These are phyloP conservation scores for Vickermania spadyakhi DNA, from an alignment of 208 protist species.

Conservation along the genomic window DNA sequence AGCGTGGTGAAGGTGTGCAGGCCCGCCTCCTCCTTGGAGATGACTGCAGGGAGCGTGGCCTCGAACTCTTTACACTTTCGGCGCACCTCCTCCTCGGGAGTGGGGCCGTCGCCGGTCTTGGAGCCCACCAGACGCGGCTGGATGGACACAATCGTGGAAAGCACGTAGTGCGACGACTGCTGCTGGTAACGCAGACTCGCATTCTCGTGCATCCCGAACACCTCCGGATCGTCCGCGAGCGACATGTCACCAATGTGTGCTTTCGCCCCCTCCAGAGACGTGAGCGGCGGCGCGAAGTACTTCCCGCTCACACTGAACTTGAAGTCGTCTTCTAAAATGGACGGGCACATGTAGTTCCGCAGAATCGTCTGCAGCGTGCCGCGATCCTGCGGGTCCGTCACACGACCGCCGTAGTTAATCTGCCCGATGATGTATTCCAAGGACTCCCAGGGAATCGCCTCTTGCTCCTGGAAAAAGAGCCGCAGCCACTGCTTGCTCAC, in stretches of 20 bases:
- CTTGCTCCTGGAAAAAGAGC: constrained; percentile 95
- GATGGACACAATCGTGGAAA: constrained; percentile 87
- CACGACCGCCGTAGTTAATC: constrained; percentile 98
- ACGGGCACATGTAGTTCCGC: constrained; percentile 69
- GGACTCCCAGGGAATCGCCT: constrained; percentile 94
- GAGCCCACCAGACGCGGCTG: constrained; percentile 73
- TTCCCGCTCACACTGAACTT: constrained; percentile 72
- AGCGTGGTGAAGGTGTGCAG: constrained; percentile 85
- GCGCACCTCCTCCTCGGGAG: constrained; percentile 88
- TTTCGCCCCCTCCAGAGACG: constrained; percentile 48
- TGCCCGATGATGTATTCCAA: constrained; percentile 97
- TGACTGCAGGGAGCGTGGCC: constrained; percentile 43
- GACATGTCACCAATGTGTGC: constrained; percentile 87
- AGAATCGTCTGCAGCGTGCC: constrained; percentile 91
- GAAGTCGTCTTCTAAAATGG: constrained; percentile 82
- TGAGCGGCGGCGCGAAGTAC: constrained; percentile 65
- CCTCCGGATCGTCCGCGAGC: constrained; percentile 86
- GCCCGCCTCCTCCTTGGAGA: constrained; percentile 79
- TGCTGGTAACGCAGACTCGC: constrained; percentile 95
- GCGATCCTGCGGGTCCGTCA: constrained; percentile 97
- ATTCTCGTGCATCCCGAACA: constrained; percentile 98
- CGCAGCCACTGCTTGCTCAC: constrained; percentile 92
- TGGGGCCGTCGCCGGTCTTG: constrained; percentile 14
- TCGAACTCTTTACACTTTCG: constrained; percentile 90
- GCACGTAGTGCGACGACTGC: constrained; percentile 88